Conservation (phyloP, 2,329 filamentous ascomycete genomes). For the Nemania abortiva region DNA sequence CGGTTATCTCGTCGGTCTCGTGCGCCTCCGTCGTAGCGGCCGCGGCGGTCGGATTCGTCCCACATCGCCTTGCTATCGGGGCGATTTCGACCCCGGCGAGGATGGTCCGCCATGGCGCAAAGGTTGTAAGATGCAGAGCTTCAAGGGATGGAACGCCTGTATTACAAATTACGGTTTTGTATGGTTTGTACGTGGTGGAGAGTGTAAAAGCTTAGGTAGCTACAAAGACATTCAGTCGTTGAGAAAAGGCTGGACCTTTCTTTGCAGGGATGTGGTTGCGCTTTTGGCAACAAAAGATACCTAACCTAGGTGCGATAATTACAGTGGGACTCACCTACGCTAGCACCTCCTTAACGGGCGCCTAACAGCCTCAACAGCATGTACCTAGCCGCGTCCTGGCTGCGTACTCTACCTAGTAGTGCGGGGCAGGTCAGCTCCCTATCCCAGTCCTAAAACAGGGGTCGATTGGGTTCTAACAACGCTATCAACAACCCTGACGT, state of each 20-base stretch:
- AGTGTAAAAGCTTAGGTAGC: background rate
- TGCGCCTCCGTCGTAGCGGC: constrained; percentile 46
- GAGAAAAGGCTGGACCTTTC: background rate
- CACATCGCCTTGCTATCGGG: constrained; percentile 72
- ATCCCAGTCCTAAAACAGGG: background rate
- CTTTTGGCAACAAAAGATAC: background rate
- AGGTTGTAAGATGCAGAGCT: background rate
- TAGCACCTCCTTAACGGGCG: background rate
- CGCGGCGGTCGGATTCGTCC: constrained; percentile 65
- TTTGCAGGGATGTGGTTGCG: background rate
- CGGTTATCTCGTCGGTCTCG: constrained; percentile 49
- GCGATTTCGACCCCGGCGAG: constrained; percentile 56
- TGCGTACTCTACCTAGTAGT: background rate
- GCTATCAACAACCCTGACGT: constrained; percentile 39
- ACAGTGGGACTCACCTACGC: background rate
- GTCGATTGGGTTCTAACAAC: background rate
- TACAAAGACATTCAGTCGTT: background rate
- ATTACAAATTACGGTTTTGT: background rate
- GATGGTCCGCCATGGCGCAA: constrained; percentile 63
- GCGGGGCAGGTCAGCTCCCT: background rate
- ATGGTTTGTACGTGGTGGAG: background rate
- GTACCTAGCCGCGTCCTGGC: background rate
- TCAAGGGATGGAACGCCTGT: constrained; percentile 9
- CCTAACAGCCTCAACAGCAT: background rate
- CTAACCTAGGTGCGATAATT: too few species aligned